Evolutionary conservation across 2,329 filamentous ascomycete species (phyloP).

Genomic region (Trichoderma cornu-damae): DNA sequence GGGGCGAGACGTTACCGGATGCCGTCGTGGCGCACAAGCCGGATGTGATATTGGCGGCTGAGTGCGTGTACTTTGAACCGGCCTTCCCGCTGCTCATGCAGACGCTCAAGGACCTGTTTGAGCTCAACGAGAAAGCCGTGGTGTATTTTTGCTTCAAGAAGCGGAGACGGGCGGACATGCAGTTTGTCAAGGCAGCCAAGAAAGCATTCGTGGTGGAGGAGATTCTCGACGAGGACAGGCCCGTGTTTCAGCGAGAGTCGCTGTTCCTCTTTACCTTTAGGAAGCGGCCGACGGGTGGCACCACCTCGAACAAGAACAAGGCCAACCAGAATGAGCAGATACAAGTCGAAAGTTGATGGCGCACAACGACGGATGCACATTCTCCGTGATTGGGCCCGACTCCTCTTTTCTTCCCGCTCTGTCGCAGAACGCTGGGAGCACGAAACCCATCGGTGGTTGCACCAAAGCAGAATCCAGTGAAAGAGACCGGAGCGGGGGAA

Average conservation of each 20-base stretch:
- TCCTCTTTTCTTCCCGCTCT: not conserved
- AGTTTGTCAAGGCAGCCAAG: slow-evolving; percentile 66
- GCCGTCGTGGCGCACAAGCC: slow-evolving; percentile 55
- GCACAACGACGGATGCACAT: not conserved
- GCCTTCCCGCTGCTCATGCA: slow-evolving; percentile 82
- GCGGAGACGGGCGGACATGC: slow-evolving; percentile 71
- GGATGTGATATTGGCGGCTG: slow-evolving; percentile 83
- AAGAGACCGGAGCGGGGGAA: slow-evolving; percentile 1
- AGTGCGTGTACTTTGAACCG: slow-evolving; percentile 96
- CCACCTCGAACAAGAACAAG: slow-evolving; percentile 18
- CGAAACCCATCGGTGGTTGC: not conserved
- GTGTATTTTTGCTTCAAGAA: slow-evolving; percentile 93
- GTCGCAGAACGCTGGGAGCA: not conserved
- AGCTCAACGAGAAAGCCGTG: slow-evolving; percentile 60
- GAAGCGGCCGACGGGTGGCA: slow-evolving; percentile 31
- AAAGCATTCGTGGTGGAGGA: slow-evolving; percentile 62
- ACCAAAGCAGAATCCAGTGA: not conserved
- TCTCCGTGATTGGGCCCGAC: not conserved
- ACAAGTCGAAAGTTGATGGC: slow-evolving; percentile 10
- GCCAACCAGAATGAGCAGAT: slow-evolving; percentile 1
- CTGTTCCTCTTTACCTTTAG: slow-evolving; percentile 58
- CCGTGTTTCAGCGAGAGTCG: slow-evolving; percentile 51
- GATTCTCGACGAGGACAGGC: slow-evolving; percentile 55
- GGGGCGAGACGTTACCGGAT: slow-evolving; percentile 56
- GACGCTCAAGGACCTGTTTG: slow-evolving; percentile 70